Percentiles rank a stretch among this genome's conserved stretches.
phyloP scores from a whole-genome alignment of 2,329 filamentous ascomycete species.

The Cryphonectria naterciae region DNA sequence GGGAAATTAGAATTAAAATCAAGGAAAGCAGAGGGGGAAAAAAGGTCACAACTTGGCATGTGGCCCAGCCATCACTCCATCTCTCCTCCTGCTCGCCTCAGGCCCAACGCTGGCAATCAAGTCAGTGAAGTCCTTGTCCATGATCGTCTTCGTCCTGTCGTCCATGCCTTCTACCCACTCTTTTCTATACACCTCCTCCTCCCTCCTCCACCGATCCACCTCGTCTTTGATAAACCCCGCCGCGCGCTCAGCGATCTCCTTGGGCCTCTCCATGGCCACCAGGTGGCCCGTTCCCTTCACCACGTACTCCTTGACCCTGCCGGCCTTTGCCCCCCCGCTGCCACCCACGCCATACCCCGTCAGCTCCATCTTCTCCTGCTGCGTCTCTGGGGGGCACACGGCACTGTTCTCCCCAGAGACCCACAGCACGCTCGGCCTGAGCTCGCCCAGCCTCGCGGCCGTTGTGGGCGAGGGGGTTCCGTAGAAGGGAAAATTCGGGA shows the following conservation, averaged over 20 bases:
- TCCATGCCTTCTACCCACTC: slow-evolving; percentile 54
- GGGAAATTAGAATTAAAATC: too few species aligned
- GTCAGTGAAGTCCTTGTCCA: slow-evolving; percentile 58
- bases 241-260: slow-evolving; percentile 64
- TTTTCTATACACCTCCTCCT: slow-evolving; percentile 60
- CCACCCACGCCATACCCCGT: slow-evolving; percentile 71
- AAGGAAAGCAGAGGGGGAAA: too few species aligned
- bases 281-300: slow-evolving; percentile 74
- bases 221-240: slow-evolving; percentile 62
- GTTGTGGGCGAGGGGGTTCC: slow-evolving; percentile 64
- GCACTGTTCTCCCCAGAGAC: slow-evolving; percentile 66
- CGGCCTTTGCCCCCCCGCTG: slow-evolving; percentile 65
- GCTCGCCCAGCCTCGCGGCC: slow-evolving; percentile 58
- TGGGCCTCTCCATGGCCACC: slow-evolving; percentile 79
- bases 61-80: slow-evolving; percentile 15
- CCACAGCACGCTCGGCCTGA: slow-evolving; percentile 71
- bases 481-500: slow-evolving; percentile 62
- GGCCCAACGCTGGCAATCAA: slow-evolving; percentile 47
- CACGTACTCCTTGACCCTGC: slow-evolving; percentile 68
- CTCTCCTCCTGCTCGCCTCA: slow-evolving; percentile 20
- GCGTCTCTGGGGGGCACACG: slow-evolving; percentile 55
- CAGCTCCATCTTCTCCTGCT: slow-evolving; percentile 62
- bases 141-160: slow-evolving; percentile 56
- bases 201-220: slow-evolving; percentile 58
- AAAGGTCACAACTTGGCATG: slow-evolving; percentile 22